Evolutionary conservation across 2,329 filamentous ascomycete genomes (phyloP).

Genomic region (Coniochaeta pulveracea): DNA sequence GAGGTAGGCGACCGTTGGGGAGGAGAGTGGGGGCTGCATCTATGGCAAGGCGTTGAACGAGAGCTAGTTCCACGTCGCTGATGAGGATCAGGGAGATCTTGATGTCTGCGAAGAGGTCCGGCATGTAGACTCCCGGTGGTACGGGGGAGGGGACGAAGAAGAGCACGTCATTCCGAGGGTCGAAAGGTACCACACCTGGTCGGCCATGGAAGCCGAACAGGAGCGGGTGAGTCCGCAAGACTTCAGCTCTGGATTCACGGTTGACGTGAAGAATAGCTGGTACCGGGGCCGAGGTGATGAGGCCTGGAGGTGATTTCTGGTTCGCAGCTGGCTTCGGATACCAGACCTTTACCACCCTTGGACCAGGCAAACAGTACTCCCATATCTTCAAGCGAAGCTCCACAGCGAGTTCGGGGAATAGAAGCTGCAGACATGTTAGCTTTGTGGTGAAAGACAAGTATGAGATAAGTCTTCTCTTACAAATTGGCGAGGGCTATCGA

Average conservation of each 20-base stretch:
- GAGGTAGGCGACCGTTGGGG: no score
- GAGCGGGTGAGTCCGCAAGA: constrained; percentile 26
- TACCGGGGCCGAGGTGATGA: constrained; percentile 24
- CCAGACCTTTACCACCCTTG: constrained; percentile 30
- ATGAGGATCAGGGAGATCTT: no score
- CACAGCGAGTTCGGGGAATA: constrained; percentile 29
- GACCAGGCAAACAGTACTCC: constrained; percentile 28
- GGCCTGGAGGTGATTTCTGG: neutral
- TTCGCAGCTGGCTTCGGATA: constrained; percentile 18
- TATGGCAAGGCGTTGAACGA: no score
- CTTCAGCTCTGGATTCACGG: constrained; percentile 32
- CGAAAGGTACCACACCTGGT: constrained; percentile 30
- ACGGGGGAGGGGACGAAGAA: constrained; percentile 37
- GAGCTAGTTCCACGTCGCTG: no score
- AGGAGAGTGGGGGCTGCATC: no score
- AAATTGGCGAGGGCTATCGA: no score
- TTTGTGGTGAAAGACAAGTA: neutral
- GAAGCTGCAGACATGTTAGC: constrained; percentile 18
- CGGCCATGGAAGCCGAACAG: constrained; percentile 29
- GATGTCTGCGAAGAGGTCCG: no score
- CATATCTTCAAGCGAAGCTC: constrained; percentile 37
- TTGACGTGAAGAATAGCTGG: constrained; percentile 34
- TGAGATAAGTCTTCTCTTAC: neutral
- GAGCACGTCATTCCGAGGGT: constrained; percentile 28
- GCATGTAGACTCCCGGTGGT: no score